Base-by-base conservation (phyloP, 768 basidiomycete genomes). In the Panaeolus papilionaceus region DNA sequence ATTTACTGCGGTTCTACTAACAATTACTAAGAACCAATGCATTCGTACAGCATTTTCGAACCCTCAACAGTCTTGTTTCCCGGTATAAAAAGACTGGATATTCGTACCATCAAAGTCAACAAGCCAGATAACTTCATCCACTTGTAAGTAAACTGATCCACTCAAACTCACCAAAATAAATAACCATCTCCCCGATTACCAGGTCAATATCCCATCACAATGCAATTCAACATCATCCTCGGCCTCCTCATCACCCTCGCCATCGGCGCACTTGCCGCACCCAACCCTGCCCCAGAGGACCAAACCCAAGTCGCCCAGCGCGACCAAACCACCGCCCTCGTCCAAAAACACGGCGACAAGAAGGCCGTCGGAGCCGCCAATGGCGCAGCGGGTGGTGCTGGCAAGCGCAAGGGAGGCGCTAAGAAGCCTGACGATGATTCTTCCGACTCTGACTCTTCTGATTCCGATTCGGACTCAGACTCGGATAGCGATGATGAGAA, bases 201-300 rank as follows among this genome's bases (percentile, higher is more conserved):
- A 51, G 45, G 45, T 47, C 12, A 42, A 3, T 3, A 42, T 18
- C 10, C 9, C 42, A n/a, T 23, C 20, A 26, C 20, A 3, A 51
- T 51, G 47, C 47, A 51, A 23, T 23, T 51, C 47, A 51, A 51
- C 47, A 23, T 51, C 47, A 51, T 51, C 20, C 47, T 51, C 47
- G 47, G 47, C 12, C 47, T 51, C 47, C 47, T 51, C 47, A 51
- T 51, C 47, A 51, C 47, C 20, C 47, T 51, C 47, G 47, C 47
- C 47, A 51, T 51, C 18, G 47, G 47, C n/a, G 47, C 47, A 9
- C 18, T 51, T 6, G 47, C 47, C 23, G 47, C 20, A 20, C 47
- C 47, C 47, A 51, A 23, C 47, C 47, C 47, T 10, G 47, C 47
- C 26, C 47, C 47, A 23, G 47, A 51, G 26, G 47, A 51, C 12